Conservation (phyloP, 2,329 filamentous ascomycete genomes). For the Shiraia sp. region DNA sequence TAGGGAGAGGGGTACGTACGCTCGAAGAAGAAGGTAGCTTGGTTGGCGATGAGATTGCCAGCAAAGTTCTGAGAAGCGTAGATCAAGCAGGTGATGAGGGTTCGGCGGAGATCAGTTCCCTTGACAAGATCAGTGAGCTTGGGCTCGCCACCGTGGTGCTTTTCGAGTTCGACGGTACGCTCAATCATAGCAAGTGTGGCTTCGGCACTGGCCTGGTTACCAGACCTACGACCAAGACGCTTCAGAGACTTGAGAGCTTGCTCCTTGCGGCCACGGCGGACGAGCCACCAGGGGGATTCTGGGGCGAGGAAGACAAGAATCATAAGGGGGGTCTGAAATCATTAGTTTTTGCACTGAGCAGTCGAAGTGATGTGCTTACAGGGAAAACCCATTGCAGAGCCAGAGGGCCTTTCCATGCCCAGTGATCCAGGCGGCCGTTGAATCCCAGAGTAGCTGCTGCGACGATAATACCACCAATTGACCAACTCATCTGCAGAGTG, state of each 20-base stretch:
- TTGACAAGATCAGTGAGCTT: constrained; percentile 57
- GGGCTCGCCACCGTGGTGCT: constrained; percentile 49
- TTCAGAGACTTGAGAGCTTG: constrained; percentile 53
- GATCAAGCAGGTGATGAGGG: constrained; percentile 59
- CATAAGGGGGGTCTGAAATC: constrained; percentile 52
- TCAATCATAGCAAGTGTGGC: constrained; percentile 62
- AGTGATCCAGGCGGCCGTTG: constrained; percentile 40
- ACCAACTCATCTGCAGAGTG: constrained; percentile 68
- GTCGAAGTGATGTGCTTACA: constrained; percentile 6
- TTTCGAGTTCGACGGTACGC: constrained; percentile 59
- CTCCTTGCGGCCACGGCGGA: constrained; percentile 48
- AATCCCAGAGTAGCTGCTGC: constrained; percentile 60
- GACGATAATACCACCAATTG: constrained; percentile 64
- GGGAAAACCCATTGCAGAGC: constrained; percentile 50
- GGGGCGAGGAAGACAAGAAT: constrained; percentile 50
- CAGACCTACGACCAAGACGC: constrained; percentile 53
- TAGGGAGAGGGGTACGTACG: constrained; percentile 41
- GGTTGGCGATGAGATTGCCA: constrained; percentile 65
- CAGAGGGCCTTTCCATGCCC: constrained; percentile 28
- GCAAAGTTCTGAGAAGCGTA: constrained; percentile 63
- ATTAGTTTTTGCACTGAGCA: constrained; percentile 66
- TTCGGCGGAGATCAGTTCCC: constrained; percentile 58
- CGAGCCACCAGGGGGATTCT: constrained; percentile 25
- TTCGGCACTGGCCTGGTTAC: constrained; percentile 37
- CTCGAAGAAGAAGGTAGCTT: constrained; percentile 64